Percentiles rank a stretch among this genome's conserved stretches.
These are phyloP conservation scores for Colletotrichum caudatum DNA, from an alignment of 2,329 filamentous ascomycete species.

Conservation along the genomic window DNA sequence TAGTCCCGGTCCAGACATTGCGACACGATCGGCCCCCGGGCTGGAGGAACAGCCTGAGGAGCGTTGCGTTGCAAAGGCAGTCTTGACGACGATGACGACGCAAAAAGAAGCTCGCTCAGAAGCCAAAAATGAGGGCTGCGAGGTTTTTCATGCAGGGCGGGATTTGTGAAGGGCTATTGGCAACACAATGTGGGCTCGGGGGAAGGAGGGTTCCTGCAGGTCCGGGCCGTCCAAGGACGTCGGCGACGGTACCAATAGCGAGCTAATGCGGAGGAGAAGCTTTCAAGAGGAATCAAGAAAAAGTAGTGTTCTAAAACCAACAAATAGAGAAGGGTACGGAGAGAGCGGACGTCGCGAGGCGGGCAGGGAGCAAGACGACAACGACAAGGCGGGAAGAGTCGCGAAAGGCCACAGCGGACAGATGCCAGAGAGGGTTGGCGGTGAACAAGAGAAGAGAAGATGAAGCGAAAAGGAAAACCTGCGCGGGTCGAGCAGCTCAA, in stretches of 20 bases:
- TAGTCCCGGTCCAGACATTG: constrained; percentile 48
- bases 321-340: neutral
- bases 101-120: constrained; percentile 1
- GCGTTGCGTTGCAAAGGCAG: constrained; percentile 15
- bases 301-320: neutral
- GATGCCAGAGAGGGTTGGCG: neutral
- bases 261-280: neutral
- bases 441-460: constrained; percentile 16
- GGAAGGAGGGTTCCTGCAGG: neutral
- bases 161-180: neutral
- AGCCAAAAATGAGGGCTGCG: constrained; percentile 4
- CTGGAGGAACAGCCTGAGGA: constrained; percentile 23
- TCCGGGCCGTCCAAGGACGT: constrained; percentile 5
- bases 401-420: neutral
- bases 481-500: constrained; percentile 28
- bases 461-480: constrained; percentile 23
- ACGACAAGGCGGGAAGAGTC: neutral
- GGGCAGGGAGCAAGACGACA: neutral
- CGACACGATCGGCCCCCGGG: constrained; percentile 24
- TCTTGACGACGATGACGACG: neutral
- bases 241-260: constrained; percentile 5
- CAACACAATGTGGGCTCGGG: constrained; percentile 9
- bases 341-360: constrained; percentile 1
- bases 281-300: neutral
- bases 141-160: constrained; percentile 32